A percentile compares a stretch with the other conserved stretches of the same genome.
Conservation (phyloP, 2,329 filamentous ascomycete species). For the Teratosphaeria epicoccoides region DNA sequence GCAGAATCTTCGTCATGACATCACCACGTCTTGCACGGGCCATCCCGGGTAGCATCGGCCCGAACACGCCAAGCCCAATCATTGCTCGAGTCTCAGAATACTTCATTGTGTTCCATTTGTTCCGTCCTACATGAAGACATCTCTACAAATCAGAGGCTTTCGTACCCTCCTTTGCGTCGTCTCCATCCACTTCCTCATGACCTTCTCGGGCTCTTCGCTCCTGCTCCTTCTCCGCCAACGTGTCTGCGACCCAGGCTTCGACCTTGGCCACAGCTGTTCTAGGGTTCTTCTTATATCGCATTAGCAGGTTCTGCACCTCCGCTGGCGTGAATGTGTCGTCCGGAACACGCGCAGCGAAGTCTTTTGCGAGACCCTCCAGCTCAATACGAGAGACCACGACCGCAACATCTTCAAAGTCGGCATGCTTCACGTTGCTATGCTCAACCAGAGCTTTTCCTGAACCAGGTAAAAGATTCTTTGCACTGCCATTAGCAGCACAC, state of each 20-base stretch:
- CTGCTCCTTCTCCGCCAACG: constrained; percentile 14
- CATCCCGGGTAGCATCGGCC: no score
- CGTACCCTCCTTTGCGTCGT: constrained; percentile 1
- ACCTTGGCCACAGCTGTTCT: constrained; percentile 34
- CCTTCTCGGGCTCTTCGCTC: not conserved
- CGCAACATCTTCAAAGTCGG: constrained; percentile 3
- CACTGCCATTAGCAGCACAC: constrained; percentile 1
- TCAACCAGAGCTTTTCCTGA: not conserved
- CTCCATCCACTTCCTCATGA: constrained; percentile 5
- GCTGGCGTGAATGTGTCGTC: constrained; percentile 41
- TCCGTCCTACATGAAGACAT: no score
- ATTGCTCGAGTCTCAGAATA: no score
- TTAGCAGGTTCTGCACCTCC: constrained; percentile 43
- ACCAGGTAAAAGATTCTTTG: not conserved
- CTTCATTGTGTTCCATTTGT: no score
- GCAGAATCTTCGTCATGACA: no score
- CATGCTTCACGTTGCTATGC: constrained; percentile 7
- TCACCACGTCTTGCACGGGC: no score
- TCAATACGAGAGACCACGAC: constrained; percentile 13
- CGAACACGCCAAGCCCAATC: no score
- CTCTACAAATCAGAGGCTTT: no score
- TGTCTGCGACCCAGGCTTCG: constrained; percentile 30
- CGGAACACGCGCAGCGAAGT: constrained; percentile 38
- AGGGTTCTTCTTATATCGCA: constrained; percentile 41
- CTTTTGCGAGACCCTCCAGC: constrained; percentile 31